phyloP scores from a whole-genome alignment of 495 filamentous ascomycete species.

The Astrothelium subdiscretum region DNA sequence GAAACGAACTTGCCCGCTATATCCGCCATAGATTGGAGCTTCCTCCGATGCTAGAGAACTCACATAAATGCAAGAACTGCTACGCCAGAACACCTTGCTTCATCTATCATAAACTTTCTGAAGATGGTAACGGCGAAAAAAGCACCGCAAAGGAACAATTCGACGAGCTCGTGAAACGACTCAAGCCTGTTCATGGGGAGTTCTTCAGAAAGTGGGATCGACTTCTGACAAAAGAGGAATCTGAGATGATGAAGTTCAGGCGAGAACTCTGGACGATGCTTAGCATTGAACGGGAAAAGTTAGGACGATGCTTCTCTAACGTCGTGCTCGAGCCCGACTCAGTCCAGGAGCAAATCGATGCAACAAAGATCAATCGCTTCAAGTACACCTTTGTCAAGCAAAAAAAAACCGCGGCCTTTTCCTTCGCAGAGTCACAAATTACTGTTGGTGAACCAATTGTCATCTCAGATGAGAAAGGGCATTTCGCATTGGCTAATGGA shows the following conservation, averaged over 20 bases:
- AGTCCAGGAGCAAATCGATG: not conserved
- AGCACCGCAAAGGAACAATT: constrained; percentile 67
- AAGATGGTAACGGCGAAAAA: constrained; percentile 69
- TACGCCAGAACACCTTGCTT: constrained; percentile 85
- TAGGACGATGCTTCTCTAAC: constrained; percentile 65
- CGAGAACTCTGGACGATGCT: constrained; percentile 92
- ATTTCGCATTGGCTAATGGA: constrained; percentile 87
- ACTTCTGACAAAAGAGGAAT: constrained; percentile 87
- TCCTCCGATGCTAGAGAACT: constrained; percentile 72
- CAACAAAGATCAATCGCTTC: constrained; percentile 74
- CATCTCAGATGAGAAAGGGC: constrained; percentile 88
- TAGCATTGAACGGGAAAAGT: constrained; percentile 74
- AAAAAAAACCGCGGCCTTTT: constrained; percentile 45
- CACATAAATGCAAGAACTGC: constrained; percentile 66
- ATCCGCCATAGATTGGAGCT: constrained; percentile 68
- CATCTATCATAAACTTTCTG: constrained; percentile 84
- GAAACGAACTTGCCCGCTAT: constrained; percentile 79
- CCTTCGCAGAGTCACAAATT: constrained; percentile 87
- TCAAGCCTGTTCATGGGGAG: constrained; percentile 57
- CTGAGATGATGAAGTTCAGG: constrained; percentile 67
- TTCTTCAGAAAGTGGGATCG: constrained; percentile 95
- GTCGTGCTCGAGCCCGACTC: constrained; percentile 59
- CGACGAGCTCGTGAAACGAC: constrained; percentile 58
- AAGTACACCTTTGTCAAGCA: constrained; percentile 70
- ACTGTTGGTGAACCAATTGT: constrained; percentile 82